phyloP scores from a whole-genome alignment of 345 rosid species.

The Gossypioides kirkii region DNA sequence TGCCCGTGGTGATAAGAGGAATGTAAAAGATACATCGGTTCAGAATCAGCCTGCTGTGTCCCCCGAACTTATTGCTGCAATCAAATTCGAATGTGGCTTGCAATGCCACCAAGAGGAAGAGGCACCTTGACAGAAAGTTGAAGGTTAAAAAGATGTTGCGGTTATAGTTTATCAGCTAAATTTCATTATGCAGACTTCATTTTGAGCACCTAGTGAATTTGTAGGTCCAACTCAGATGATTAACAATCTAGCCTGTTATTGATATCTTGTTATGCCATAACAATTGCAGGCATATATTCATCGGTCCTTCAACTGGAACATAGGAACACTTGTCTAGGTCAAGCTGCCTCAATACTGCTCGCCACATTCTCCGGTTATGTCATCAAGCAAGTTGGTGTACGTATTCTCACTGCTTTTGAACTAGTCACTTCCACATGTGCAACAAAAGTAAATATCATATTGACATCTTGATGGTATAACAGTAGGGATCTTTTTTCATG shows the following conservation, averaged over 20 bases:
- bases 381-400: not conserved
- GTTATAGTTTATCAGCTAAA: not conserved
- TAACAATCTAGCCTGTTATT: not conserved
- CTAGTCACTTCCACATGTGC: not conserved
- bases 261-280: not conserved
- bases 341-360: not conserved
- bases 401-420: not conserved
- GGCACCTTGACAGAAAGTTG: slow-evolving; percentile 7
- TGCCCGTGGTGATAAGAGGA: slow-evolving; percentile 16
- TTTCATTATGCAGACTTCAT: not conserved
- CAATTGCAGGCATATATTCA: not conserved
- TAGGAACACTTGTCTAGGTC: not conserved
- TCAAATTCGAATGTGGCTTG: slow-evolving; percentile 76
- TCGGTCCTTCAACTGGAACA: not conserved
- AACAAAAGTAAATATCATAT: not conserved
- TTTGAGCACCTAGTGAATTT: not conserved
- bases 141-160: not conserved
- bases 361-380: not conserved
- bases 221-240: not conserved
- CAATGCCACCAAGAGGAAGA: slow-evolving; percentile 16
- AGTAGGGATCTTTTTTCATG: not conserved
- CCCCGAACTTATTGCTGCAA: slow-evolving; percentile 72
- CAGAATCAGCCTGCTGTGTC: slow-evolving; percentile 37
- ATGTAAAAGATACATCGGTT: slow-evolving; percentile 14
- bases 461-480: not conserved